A percentile compares a stretch with the other conserved stretches of the same genome.
These are phyloP conservation scores for Dunaliella sp. DNA, from an alignment of 139 green algal genomes.

Conservation along the genomic window DNA sequence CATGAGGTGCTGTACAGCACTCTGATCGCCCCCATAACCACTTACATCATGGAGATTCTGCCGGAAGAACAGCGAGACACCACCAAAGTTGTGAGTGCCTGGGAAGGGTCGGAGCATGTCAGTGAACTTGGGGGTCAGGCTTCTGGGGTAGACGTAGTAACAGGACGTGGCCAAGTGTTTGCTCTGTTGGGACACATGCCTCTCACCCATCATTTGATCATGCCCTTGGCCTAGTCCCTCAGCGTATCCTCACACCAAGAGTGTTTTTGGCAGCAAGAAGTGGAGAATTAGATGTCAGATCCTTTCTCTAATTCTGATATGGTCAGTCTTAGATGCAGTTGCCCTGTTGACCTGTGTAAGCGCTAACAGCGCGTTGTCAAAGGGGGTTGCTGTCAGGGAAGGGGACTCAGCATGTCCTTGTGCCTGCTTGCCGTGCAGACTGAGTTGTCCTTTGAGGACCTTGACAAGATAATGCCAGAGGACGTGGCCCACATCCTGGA, in stretches of 20 bases:
- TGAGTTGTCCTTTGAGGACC: slow-evolving; percentile 76
- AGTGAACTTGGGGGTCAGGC: too few species aligned
- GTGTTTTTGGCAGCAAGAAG: too few species aligned
- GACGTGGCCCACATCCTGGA: slow-evolving; percentile 62
- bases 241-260: too few species aligned
- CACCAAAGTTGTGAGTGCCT: slow-evolving; percentile 18
- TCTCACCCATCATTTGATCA: not conserved
- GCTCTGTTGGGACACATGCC: too few species aligned
- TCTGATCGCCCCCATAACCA: slow-evolving; percentile 63
- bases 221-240: not conserved
- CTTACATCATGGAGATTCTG: slow-evolving; percentile 67
- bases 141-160: too few species aligned
- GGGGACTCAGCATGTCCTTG: not conserved
- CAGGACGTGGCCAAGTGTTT: too few species aligned
- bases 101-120: too few species aligned
- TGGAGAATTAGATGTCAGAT: too few species aligned
- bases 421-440: not conserved
- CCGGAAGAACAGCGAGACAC: slow-evolving; percentile 52
- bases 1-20: slow-evolving; percentile 72
- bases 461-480: slow-evolving; percentile 63
- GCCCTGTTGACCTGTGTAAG: too few species aligned
- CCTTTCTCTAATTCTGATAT: not conserved
- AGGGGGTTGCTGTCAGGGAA: too few species aligned
- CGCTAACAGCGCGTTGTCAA: too few species aligned
- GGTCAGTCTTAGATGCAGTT: too few species aligned